Evolutionary conservation across 2,329 filamentous ascomycete species (phyloP).

Genomic region (Colletotrichum navitas): DNA sequence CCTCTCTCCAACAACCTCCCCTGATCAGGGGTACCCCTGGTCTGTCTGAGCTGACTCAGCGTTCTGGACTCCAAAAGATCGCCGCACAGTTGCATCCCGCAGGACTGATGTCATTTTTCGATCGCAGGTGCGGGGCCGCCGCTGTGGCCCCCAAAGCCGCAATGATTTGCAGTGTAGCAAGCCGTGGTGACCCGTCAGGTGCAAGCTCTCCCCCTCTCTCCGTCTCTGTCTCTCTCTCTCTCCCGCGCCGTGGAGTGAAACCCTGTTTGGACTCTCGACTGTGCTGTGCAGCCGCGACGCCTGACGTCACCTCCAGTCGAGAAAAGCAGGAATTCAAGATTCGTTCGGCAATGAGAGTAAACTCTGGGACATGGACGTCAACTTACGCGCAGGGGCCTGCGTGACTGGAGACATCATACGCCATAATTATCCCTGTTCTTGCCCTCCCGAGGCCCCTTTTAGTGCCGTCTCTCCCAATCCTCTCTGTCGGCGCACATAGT

Average conservation of each 20-base stretch:
- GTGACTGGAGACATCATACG: slow-evolving; percentile 40
- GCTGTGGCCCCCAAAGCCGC: slow-evolving; percentile 19
- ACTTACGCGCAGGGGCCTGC: slow-evolving; percentile 34
- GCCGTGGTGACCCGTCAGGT: not conserved
- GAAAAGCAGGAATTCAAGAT: slow-evolving; percentile 39
- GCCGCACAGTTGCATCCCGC: slow-evolving; percentile 35
- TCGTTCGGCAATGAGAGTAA: slow-evolving; percentile 11
- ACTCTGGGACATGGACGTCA: slow-evolving; percentile 37
- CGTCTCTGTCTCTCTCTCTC: not conserved
- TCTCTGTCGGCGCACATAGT: not conserved
- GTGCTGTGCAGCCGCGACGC: slow-evolving; percentile 15
- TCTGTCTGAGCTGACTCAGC: slow-evolving; percentile 6
- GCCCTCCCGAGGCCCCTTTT: not conserved
- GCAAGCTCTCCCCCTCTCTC: not conserved
- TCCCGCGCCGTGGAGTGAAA: slow-evolving; percentile 13
- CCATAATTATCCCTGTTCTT: slow-evolving; percentile 5
- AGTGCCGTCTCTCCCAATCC: not conserved
- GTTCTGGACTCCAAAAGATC: slow-evolving; percentile 30
- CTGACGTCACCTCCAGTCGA: slow-evolving; percentile 32
- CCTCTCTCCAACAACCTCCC: not conserved
- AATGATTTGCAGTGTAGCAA: not conserved
- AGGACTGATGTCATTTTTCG: slow-evolving; percentile 37
- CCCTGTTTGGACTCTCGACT: slow-evolving; percentile 20
- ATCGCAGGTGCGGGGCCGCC: slow-evolving; percentile 30
- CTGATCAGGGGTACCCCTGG: slow-evolving; percentile 28